These are phyloP conservation scores for Coelastrella sp. DNA, from an alignment of 139 green algal species.

Conservation along the genomic window DNA sequence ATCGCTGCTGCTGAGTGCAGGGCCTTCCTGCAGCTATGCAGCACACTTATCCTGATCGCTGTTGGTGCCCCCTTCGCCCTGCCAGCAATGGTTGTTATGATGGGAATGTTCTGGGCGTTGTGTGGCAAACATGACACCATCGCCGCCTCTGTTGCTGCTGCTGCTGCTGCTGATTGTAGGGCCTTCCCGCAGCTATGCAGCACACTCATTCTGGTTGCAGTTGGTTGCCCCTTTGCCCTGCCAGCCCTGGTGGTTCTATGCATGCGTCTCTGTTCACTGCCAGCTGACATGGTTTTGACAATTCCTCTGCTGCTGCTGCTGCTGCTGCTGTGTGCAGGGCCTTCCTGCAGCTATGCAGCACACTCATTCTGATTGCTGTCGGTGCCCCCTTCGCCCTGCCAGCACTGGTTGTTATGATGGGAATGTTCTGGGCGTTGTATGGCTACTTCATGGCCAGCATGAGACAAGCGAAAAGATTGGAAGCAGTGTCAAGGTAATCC, in stretches of 20 bases:
- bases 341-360: constrained; percentile 73
- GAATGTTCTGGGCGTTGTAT: constrained; percentile 79
- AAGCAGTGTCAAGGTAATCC: constrained; percentile 69
- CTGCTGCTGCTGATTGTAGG: constrained; percentile 28
- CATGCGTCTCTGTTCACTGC: too few relatives aligned
- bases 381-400: constrained; percentile 78
- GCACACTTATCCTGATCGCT: too few relatives aligned
- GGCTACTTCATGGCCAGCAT: constrained; percentile 74
- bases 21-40: too few relatives aligned
- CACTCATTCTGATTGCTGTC: constrained; percentile 76
- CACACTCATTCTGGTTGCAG: constrained; percentile 78
- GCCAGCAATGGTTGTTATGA: too few relatives aligned
- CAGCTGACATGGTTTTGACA: too few relatives aligned
- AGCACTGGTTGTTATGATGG: constrained; percentile 76
- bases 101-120: too few relatives aligned
- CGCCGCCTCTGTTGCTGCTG: too few relatives aligned
- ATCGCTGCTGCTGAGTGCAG: too few relatives aligned
- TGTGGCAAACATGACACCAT: too few relatives aligned
- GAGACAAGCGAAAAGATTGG: constrained; percentile 84
- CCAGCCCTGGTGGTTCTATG: constrained; percentile 65
- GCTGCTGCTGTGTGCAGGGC: not conserved
- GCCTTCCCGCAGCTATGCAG: constrained; percentile 69
- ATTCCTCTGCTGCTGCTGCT: too few relatives aligned
- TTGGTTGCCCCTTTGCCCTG: constrained; percentile 75
- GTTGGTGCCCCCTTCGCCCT: too few relatives aligned